Conservation (phyloP, 108 stramenopile genomes). For the Epithemia pelagica region DNA sequence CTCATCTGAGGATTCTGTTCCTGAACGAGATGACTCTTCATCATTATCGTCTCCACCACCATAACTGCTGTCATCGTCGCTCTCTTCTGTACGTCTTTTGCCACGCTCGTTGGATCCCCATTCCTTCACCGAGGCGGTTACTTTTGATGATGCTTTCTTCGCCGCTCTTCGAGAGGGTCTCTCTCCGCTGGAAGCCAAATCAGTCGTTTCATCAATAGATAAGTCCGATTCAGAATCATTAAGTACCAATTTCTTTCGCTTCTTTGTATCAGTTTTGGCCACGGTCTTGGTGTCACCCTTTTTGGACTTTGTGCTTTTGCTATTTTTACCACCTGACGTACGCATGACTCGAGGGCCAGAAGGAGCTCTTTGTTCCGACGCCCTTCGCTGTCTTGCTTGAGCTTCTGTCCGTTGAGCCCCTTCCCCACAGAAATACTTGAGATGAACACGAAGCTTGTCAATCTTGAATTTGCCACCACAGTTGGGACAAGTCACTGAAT, state of each 20-base stretch:
- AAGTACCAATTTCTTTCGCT: slow-evolving; percentile 8
- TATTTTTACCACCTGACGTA: slow-evolving; percentile 20
- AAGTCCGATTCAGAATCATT: slow-evolving; percentile 56
- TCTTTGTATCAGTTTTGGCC: slow-evolving; percentile 26
- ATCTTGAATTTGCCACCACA: slow-evolving; percentile 29
- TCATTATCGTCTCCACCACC: slow-evolving; percentile 11
- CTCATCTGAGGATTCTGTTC: neutral
- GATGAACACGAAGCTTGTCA: slow-evolving; percentile 81
- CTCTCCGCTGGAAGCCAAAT: slow-evolving; percentile 3
- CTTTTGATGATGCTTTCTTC: slow-evolving; percentile 23
- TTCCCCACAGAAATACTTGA: slow-evolving; percentile 96
- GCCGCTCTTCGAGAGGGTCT: slow-evolving; percentile 45
- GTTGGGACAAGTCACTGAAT: slow-evolving; percentile 4
- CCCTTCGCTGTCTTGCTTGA: slow-evolving; percentile 77
- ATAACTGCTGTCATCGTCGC: slow-evolving; percentile 14
- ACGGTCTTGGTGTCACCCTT: slow-evolving; percentile 9
- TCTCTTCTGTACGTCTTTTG: slow-evolving; percentile 1
- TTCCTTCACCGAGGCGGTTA: slow-evolving; percentile 24
- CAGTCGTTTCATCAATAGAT: slow-evolving; percentile 19
- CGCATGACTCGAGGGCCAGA: neutral
- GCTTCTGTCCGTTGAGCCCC: slow-evolving; percentile 86
- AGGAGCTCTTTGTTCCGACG: too few relatives aligned
- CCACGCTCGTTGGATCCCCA: slow-evolving; percentile 16
- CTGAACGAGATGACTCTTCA: neutral
- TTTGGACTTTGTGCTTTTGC: slow-evolving; percentile 22